These are phyloP conservation scores for Umbelopsis sp. DNA, from an alignment of 192 early-diverging fungal species.

Conservation along the genomic window DNA sequence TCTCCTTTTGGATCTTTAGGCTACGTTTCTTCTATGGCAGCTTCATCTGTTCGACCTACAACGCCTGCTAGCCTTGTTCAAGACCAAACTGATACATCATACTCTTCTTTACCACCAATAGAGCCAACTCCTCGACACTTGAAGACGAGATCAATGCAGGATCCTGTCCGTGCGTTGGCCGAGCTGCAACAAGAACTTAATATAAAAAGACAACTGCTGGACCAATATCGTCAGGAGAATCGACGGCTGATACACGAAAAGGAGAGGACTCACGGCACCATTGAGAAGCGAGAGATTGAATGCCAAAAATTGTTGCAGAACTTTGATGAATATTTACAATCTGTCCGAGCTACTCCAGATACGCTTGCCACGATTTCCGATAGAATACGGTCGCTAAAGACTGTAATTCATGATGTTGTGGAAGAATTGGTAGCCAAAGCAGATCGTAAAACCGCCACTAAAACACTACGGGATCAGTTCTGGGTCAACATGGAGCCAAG, in stretches of 20 bases:
- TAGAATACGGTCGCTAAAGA: slow-evolving; percentile 40
- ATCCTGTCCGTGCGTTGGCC: background rate
- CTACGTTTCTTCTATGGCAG: background rate
- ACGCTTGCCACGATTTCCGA: slow-evolving; percentile 41
- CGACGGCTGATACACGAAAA: background rate
- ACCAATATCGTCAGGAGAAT: slow-evolving; percentile 11
- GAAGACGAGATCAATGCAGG: slow-evolving; percentile 5
- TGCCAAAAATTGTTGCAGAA: slow-evolving; percentile 24
- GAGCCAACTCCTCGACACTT: background rate
- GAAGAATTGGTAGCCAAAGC: slow-evolving; percentile 28
- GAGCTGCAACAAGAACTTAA: background rate
- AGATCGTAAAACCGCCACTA: slow-evolving; percentile 28
- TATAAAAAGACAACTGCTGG: slow-evolving; percentile 7
- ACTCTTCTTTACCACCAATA: background rate
- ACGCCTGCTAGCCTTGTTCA: background rate
- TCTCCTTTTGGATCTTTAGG: background rate
- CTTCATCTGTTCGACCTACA: background rate
- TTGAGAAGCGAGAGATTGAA: slow-evolving; percentile 20
- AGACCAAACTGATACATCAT: background rate
- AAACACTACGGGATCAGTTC: slow-evolving; percentile 24
- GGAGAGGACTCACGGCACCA: background rate
- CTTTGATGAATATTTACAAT: slow-evolving; percentile 31
- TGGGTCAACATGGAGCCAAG: slow-evolving; percentile 34
- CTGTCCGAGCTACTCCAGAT: slow-evolving; percentile 49
- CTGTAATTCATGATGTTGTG: slow-evolving; percentile 37